Base-by-base conservation (phyloP, 495 filamentous ascomycete species). In the Daldinia childiae region DNA sequence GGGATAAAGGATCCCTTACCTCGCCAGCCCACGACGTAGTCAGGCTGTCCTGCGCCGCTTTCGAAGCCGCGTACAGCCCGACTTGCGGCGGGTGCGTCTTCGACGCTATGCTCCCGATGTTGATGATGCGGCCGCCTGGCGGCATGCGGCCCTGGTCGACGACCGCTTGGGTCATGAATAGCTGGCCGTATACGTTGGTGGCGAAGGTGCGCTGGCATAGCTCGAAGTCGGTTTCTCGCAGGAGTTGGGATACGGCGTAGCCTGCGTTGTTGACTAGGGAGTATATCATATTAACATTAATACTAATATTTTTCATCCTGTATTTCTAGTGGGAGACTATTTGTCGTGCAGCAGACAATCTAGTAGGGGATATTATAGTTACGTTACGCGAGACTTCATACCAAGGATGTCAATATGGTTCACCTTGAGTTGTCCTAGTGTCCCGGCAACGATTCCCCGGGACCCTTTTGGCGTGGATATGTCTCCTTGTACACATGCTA, bases 81-180 rank as follows among this genome's bases (percentile, higher is more conserved):
- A 70, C 12, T 1, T 29, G 56, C 0, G 55, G 0, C 17, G 52
- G 66, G 8, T 66, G 59, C 21, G 71, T 48, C 58, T 72, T 76
- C 6, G 85, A 81, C 6, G 76, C 79, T 15, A 83, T 77, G 15
- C 79, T 81, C 11, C 82, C 80, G n/a, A 84, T 76, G 56, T 84
- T 82, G 65, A 85, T 78, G 36, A 84, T 80, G 2, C 84, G 78
- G 9, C 84, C 82, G 3, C 81, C 82, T 0, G 64, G 76, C 0
- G 80, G 76, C 77, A 84, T 80, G 27, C 79, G 76, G 1, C 82
- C 82, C 2, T 83, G 58, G 11, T 55, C 39, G 1, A 78, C 58
- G n/a, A 73, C 73, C 0, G 79, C 78, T 62, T 84, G 82, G 6
- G 78, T 79, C 56, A 82, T 60, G 69, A 79, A 82, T 8, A 84